These are phyloP conservation scores for Cladosporium phlei DNA, from an alignment of 2,329 filamentous ascomycete genomes.

Conservation along the genomic window DNA sequence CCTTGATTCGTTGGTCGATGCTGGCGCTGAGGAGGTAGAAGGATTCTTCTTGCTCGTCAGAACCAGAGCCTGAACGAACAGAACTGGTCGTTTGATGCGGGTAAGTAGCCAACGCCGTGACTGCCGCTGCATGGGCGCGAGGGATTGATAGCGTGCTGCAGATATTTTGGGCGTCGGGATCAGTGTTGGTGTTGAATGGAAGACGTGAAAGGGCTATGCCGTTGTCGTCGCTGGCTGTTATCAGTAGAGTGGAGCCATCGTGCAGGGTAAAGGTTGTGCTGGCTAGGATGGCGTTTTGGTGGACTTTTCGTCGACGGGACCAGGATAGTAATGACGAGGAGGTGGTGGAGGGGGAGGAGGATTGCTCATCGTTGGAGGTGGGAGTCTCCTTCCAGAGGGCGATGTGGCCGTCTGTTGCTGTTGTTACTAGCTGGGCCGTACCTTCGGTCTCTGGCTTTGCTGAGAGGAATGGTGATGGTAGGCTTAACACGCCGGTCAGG, in stretches of 20 bases:
- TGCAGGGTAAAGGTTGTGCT: constrained; percentile 35
- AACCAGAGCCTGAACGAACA: too few relatives aligned
- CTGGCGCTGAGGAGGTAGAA: constrained; percentile 30
- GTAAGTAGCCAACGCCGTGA: constrained; percentile 52
- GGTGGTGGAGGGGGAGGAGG: too few relatives aligned
- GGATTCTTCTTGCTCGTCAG: constrained; percentile 8
- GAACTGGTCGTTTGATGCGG: too few relatives aligned
- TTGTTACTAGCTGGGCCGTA: constrained; percentile 52
- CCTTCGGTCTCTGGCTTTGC: too few relatives aligned
- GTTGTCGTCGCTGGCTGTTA: constrained; percentile 87
- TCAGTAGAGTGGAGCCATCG: constrained; percentile 46
- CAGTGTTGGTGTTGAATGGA: too few relatives aligned
- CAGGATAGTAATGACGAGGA: too few relatives aligned
- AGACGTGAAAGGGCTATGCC: constrained; percentile 59
- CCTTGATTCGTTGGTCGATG: constrained; percentile 46
- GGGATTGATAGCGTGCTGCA: constrained; percentile 41
- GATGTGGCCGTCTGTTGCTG: constrained; percentile 76
- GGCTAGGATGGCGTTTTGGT: constrained; percentile 76
- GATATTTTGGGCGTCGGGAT: background rate
- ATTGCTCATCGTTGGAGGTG: background rate
- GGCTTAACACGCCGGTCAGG: constrained; percentile 63
- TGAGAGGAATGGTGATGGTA: too few relatives aligned
- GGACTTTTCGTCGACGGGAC: constrained; percentile 48
- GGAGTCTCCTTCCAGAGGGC: constrained; percentile 60
- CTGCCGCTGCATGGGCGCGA: constrained; percentile 65